Percentiles rank a stretch among this genome's conserved stretches.
Conservation (phyloP, 257 asterid genomes). For the Capsicum baccatum region DNA sequence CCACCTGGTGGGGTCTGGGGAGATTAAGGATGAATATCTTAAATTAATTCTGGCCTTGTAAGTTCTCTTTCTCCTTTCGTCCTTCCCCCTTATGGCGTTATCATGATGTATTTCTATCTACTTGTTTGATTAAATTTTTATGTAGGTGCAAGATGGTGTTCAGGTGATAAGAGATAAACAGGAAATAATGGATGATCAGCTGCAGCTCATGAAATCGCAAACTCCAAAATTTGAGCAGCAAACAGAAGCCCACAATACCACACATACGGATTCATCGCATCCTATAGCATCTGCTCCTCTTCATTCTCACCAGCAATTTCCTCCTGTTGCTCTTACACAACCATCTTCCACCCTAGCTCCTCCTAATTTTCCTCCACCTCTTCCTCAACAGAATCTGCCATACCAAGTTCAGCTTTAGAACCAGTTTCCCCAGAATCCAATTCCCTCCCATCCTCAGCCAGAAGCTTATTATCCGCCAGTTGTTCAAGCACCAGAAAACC, state of each 20-base stretch:
- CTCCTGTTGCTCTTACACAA: conserved; percentile 48
- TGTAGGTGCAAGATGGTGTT: conserved; percentile 82
- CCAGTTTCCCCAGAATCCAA: conserved; percentile 61
- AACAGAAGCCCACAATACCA: conserved; percentile 50
- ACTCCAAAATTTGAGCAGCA: conserved; percentile 58
- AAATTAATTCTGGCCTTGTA: conserved; percentile 25
- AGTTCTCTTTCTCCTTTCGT: background rate
- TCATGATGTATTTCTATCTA: background rate
- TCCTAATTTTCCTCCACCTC: conserved; percentile 58
- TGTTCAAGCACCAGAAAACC: conserved; percentile 60
- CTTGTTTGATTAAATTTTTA: conserved; percentile 33
- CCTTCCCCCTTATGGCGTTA: background rate
- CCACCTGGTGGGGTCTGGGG: too few species aligned
- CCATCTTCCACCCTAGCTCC: conserved; percentile 53
- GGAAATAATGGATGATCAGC: conserved; percentile 72
- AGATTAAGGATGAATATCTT: conserved; percentile 4
- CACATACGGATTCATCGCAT: conserved; percentile 51
- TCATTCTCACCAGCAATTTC: conserved; percentile 59
- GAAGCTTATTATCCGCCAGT: conserved; percentile 68
- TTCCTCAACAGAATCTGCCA: conserved; percentile 56
- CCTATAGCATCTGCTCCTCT: conserved; percentile 49
- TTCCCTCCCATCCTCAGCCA: conserved; percentile 57
- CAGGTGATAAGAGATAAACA: conserved; percentile 75
- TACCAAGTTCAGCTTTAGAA: conserved; percentile 62
- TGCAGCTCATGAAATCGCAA: conserved; percentile 70